Conservation (phyloP, 108 stramenopile genomes). For the Nitzschia putrida region DNA sequence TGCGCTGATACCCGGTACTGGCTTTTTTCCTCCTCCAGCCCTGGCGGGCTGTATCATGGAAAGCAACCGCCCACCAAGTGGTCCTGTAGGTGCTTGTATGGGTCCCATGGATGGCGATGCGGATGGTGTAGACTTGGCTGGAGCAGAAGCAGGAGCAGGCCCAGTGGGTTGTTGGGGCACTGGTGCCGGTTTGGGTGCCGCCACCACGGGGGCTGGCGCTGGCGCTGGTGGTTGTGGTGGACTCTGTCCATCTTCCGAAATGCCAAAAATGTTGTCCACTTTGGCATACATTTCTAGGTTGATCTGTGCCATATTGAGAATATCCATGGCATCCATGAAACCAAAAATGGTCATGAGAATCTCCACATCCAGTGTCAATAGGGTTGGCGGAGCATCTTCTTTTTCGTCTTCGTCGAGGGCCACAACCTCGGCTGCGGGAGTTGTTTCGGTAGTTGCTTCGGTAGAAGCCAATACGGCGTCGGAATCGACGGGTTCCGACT, state of each 20-base stretch:
- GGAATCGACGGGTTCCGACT: neutral
- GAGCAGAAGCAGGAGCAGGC: constrained; percentile 5
- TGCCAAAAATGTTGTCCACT: constrained; percentile 76
- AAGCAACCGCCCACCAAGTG: constrained; percentile 17
- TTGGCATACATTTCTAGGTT: constrained; percentile 69
- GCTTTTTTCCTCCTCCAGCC: constrained; percentile 23
- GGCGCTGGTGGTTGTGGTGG: constrained; percentile 27
- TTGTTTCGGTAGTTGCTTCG: neutral
- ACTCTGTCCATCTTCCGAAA: constrained; percentile 44
- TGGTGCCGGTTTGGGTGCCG: constrained; percentile 3
- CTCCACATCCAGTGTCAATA: constrained; percentile 51
- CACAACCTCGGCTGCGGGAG: constrained; percentile 18
- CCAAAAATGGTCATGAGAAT: constrained; percentile 70
- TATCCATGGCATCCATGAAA: constrained; percentile 72
- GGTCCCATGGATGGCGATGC: constrained; percentile 1
- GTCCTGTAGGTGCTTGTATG: neutral
- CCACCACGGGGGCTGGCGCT: constrained; percentile 15
- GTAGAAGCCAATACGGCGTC: neutral
- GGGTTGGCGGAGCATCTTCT: constrained; percentile 28
- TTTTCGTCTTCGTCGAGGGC: constrained; percentile 35
- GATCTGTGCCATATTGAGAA: constrained; percentile 75
- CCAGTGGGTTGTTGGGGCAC: constrained; percentile 3
- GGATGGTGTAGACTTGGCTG: constrained; percentile 9
- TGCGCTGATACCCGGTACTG: constrained; percentile 50
- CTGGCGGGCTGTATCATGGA: constrained; percentile 29